Base-by-base conservation (phyloP, 1,284 basidiomycete genomes). In the Schizophyllum commune region DNA sequence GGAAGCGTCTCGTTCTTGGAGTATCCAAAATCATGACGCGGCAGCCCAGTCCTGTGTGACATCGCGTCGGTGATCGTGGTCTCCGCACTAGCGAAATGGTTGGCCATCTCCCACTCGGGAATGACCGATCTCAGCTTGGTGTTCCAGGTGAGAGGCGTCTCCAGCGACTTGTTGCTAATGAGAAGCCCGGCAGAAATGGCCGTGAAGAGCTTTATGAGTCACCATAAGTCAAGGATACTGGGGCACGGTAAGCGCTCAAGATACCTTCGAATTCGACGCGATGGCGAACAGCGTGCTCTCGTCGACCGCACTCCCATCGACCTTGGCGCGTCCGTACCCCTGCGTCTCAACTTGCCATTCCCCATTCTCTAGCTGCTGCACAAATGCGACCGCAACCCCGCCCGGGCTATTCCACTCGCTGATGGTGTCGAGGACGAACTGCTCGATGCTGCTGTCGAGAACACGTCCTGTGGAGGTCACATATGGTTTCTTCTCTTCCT, bases 21-120 rank as follows among this genome's bases (percentile, higher is more conserved):
- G 52, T 66, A 60, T 15, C 60, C 54, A 4, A 64, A 19, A 59
- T 70, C 68, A 56, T 71, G 68, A 3, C 66, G 60, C 55, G 68
- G 68, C 20, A 70, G 32, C 0, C 69, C 69, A 5, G 66, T 69
- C 20, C 68, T 63, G 51, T 70, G 69, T 53, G 67, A 66, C 65
- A 67, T 66, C 3, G 68, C 56, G 58, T 71, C 69, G 21, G 63
- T 61, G 22, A 71, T 66, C 3, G 65, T 62, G 52, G 60, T 66
- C 51, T 65, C 60, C 27, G 62, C 51, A 13, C 63, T 63, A 4
- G 70, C 68, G 27, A 66, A 47, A 1, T 65, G 62, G 47, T 71
- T 68, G 58, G 63, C 61, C n/a, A 69, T 59, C 5, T 61, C 56
- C 68, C 67, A 71, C 5, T 63, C 66, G 0, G 69, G 70, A n/a